Base-by-base conservation (phyloP, 2,329 filamentous ascomycete genomes). In the Colletotrichum chrysophilum region DNA sequence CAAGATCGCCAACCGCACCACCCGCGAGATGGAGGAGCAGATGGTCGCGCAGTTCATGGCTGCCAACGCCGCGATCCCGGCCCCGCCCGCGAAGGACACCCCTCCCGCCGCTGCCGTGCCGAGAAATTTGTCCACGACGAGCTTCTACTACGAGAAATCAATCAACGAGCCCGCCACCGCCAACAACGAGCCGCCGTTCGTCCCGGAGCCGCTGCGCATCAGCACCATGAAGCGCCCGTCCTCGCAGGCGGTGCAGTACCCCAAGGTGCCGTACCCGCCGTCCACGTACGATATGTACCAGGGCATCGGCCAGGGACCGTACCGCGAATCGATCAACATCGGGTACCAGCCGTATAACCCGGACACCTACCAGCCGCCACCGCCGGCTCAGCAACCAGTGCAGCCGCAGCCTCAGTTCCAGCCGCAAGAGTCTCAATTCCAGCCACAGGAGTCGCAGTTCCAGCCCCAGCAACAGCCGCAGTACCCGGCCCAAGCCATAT, bases 81-180 rank as follows among this genome's bases (percentile, higher is more conserved):
- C 58, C n/a, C 34, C 18, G 10, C 32, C 64, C 58, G 5, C 13
- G 5, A 3, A 36, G 8, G 9, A 21, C 62, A 28, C 2, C 14
- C 0, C 36, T 38, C n/a, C 34, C 36, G 1, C 16, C 24, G 21
- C 2, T 7, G 7, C 16, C 16, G n/a, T n/a, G 5, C 28, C 70
- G 5, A 43, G 70, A 0, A 68, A 74, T 4, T 3, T 52, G 28
- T 43, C 62, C 1, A 14, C 64, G 13, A 71, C 72, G 21, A 76
- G 74, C 65, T 76, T 76, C 2, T 76, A 76, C 24, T 69, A 74
- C 34, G 74, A 76, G 1, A 74, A 56, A 9, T 74, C 74, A 36
- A 69, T 73, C 58, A 64, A 65, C 18, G 74, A 73, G 18, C 64
- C 56, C 52, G 24, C 34, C 18, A 62, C n/a, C 56, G 1, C 9